Base-by-base conservation (phyloP, 441 rosid species). In the Syzygium malaccense region DNA sequence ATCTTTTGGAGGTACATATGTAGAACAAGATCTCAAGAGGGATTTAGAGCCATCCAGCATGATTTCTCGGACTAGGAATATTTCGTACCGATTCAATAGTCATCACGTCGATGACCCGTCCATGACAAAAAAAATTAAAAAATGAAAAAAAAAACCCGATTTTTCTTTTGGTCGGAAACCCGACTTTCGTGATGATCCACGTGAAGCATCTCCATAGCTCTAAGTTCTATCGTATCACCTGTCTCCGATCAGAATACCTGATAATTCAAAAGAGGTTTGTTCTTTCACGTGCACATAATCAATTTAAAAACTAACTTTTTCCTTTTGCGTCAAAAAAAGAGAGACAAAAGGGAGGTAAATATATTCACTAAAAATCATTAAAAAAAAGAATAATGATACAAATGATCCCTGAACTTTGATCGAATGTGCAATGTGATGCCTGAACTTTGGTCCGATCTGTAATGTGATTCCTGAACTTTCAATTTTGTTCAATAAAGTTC, bases 171-270 rank as follows among this genome's bases (percentile, higher is more conserved):
- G 45, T 41, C 1, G 45, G 45, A 7, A 41, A 41, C 26, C 19
- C 0, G 1, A 68, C 48, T 33, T 19, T 32, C 48, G 1, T 19
- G 1, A 9, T 19, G 26, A 18, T 19, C 1, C 19, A 9, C 0
- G 14, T 1, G 4, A 68, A 11, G 33, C 26, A 6, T 68, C 25
- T 68, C 79, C 10, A 17, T 14, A 18, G 0, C 6, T 0, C 0
- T 18, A 17, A 32, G 23, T 64, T 64, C 1, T 20, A 32, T 17
- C 32, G 18, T 41, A 17, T 33, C 13, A 1, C 78, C 10, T 8
- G 3, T 33, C 3, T 33, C 1, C 5, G 0, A 23, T 5, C 0
- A 5, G 15, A 20, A 10, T 20, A 33, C 12, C 5, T 68, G 8
- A 3, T 4, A 8, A 32, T 7, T 71, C 49, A 0, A 33, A 68